Conservation (phyloP, 2,329 filamentous ascomycete genomes). For the Penicillium concentricum region DNA sequence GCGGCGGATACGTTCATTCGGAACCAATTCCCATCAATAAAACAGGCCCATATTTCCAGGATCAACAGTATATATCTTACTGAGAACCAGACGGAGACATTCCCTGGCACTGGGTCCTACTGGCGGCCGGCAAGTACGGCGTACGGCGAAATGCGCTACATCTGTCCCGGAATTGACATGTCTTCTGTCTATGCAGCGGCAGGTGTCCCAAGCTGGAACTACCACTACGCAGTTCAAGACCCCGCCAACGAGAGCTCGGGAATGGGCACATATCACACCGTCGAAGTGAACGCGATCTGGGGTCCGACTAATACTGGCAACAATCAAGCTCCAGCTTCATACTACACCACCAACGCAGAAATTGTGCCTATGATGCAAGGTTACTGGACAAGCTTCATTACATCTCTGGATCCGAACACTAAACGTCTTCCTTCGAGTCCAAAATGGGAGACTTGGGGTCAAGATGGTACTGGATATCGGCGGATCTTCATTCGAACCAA, state of each 20-base stretch:
- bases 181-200: slow-evolving; percentile 42
- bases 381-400: slow-evolving; percentile 75
- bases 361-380: slow-evolving; percentile 63
- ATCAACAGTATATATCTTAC: slow-evolving; percentile 60
- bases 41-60: slow-evolving; percentile 47
- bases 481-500: slow-evolving; percentile 48
- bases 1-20: slow-evolving; percentile 58
- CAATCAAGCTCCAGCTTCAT: slow-evolving; percentile 53
- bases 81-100: slow-evolving; percentile 43
- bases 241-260: slow-evolving; percentile 53
- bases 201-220: slow-evolving; percentile 57
- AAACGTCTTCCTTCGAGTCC: slow-evolving; percentile 49
- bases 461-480: slow-evolving; percentile 27
- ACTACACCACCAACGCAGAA: slow-evolving; percentile 54
- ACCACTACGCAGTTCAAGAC: slow-evolving; percentile 68
- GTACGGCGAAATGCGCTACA: slow-evolving; percentile 66
- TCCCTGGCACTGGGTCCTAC: slow-evolving; percentile 52
- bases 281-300: slow-evolving; percentile 67
- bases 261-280: slow-evolving; percentile 64
- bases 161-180: slow-evolving; percentile 61
- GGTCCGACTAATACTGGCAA: slow-evolving; percentile 58
- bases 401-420: slow-evolving; percentile 64
- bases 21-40: slow-evolving; percentile 59
- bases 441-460: slow-evolving; percentile 51
- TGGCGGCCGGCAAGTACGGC: slow-evolving; percentile 60